A percentile compares a stretch with the other conserved stretches of the same genome.
Conservation (phyloP, 2,329 filamentous ascomycete genomes). For the Tolypocladium pustulatum region DNA sequence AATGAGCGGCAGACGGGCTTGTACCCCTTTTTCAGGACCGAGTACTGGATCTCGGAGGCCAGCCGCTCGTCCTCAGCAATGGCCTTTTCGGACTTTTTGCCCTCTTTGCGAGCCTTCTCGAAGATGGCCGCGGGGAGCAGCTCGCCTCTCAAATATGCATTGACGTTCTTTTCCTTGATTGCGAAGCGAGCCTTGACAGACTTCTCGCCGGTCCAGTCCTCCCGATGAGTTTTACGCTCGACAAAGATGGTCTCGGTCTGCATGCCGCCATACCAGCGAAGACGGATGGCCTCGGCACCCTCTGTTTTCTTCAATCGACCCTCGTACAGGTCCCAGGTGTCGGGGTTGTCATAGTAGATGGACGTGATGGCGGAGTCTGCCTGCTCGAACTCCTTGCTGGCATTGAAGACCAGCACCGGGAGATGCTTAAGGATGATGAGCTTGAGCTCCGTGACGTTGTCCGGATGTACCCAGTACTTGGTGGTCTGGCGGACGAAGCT, state of each 20-base stretch:
- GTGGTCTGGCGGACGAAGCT: conserved; percentile 96
- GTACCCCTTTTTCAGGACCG: conserved; percentile 76
- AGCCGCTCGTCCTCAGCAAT: conserved; percentile 86
- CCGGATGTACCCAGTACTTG: conserved; percentile 98
- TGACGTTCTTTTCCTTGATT: conserved; percentile 95
- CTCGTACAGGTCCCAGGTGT: conserved; percentile 89
- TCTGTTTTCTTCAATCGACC: conserved; percentile 96
- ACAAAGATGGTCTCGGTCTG: conserved; percentile 91
- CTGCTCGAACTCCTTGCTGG: conserved; percentile 88
- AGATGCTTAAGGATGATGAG: conserved; percentile 96
- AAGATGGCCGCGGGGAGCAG: conserved; percentile 83
- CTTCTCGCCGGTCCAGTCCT: conserved; percentile 98
- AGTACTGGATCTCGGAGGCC: conserved; percentile 88
- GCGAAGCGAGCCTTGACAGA: conserved; percentile 96
- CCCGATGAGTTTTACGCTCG: conserved; percentile 93
- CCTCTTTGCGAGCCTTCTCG: conserved; percentile 90
- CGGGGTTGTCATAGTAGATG: conserved; percentile 94
- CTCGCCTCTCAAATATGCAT: conserved; percentile 75
- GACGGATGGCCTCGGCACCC: conserved; percentile 88
- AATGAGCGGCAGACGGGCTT: conserved; percentile 88
- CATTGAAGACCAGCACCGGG: conserved; percentile 92
- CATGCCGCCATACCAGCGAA: conserved; percentile 98
- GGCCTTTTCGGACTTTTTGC: conserved; percentile 85
- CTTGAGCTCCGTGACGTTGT: conserved; percentile 97
- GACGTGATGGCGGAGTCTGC: conserved; percentile 93